Evolutionary conservation across 805 yeast genomes (phyloP).

Genomic region (Ascoidea rubescens): DNA sequence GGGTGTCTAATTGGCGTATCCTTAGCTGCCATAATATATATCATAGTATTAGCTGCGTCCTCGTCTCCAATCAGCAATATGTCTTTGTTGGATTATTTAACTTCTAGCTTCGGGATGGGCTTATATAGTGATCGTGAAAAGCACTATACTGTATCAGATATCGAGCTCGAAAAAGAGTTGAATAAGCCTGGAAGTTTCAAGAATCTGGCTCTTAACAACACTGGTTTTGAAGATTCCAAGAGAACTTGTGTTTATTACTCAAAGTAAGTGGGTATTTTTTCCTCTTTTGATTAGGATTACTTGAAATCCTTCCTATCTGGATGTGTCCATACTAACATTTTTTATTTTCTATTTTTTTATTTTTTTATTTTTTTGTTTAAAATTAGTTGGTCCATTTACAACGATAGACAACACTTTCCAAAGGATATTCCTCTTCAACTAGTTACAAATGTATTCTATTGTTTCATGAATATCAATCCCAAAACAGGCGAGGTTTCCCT

Average conservation of each 20-base stretch:
- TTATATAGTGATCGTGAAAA: background rate
- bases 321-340: too few relatives aligned
- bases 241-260: slow-evolving; percentile 31
- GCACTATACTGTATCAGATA: background rate
- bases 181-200: background rate
- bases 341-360: too few relatives aligned
- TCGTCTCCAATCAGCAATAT: too few relatives aligned
- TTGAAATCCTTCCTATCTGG: too few relatives aligned
- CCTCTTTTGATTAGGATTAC: too few relatives aligned
- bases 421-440: slow-evolving; percentile 41
- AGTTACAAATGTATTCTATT: slow-evolving; percentile 62
- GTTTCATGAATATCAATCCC: slow-evolving; percentile 52
- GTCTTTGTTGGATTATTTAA: too few relatives aligned
- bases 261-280: slow-evolving; percentile 12
- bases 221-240: background rate
- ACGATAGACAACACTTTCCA: slow-evolving; percentile 42
- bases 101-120: too few relatives aligned
- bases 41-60: too few relatives aligned
- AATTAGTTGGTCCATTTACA: slow-evolving; percentile 48
- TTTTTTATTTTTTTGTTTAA: too few relatives aligned
- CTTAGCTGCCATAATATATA: too few relatives aligned
- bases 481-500: slow-evolving; percentile 37
- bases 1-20: too few relatives aligned
- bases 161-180: background rate
- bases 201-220: background rate